A percentile compares a stretch with the other conserved stretches of the same genome.
These are phyloP conservation scores for Pseudogymnoascus sp. DNA, from an alignment of 2,329 filamentous ascomycete genomes.

Conservation along the genomic window DNA sequence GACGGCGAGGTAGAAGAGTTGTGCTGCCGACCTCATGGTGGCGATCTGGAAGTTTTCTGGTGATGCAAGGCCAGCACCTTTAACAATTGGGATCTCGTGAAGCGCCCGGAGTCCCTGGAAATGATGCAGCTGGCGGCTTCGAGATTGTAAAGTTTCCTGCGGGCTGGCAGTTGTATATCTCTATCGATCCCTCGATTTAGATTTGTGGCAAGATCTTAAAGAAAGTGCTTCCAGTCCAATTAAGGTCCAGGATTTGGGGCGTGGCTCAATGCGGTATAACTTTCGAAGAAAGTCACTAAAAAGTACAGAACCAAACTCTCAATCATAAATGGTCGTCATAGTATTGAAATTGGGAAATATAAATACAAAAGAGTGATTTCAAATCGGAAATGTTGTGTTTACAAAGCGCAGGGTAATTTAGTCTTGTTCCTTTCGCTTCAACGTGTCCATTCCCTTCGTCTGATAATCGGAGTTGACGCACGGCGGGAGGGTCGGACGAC, in stretches of 20 bases:
- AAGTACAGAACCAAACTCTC: background rate
- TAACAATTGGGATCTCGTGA: background rate
- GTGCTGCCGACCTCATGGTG: constrained; percentile 44
- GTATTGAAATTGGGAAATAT: constrained; percentile 5
- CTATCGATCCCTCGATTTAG: background rate
- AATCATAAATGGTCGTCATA: background rate
- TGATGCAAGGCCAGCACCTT: background rate
- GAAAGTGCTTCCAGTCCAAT: constrained; percentile 4
- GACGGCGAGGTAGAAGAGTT: constrained; percentile 53
- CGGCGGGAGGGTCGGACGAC: background rate
- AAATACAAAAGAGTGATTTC: constrained; percentile 9
- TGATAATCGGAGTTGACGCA: background rate
- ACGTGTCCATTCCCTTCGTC: constrained; percentile 6
- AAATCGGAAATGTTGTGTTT: constrained; percentile 9
- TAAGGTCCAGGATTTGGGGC: background rate
- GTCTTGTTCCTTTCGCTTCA: constrained; percentile 4
- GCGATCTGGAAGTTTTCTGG: background rate
- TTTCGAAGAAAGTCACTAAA: constrained; percentile 1
- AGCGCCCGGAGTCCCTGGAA: background rate
- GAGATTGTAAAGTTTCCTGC: background rate
- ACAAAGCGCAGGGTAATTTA: constrained; percentile 3
- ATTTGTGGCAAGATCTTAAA: background rate
- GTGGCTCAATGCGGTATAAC: constrained; percentile 3
- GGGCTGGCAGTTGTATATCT: background rate
- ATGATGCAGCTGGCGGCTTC: background rate